These are phyloP conservation scores for Coccomyxa subellipsoidea DNA, from an alignment of 163 green algal species.

Conservation along the genomic window DNA sequence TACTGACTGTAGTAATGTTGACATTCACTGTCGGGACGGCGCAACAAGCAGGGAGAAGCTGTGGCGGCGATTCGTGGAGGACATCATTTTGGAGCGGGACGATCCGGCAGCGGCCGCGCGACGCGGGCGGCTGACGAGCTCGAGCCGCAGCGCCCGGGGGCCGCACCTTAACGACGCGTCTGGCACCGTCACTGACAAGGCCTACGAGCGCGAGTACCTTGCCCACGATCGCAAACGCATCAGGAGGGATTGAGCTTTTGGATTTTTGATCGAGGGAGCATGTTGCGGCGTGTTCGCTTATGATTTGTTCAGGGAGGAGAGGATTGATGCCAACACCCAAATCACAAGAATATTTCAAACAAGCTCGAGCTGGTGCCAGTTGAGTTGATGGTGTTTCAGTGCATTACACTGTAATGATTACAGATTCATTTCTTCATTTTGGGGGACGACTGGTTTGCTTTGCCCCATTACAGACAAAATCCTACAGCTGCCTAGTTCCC, in stretches of 20 bases:
- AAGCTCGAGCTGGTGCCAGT: too few species aligned
- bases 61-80: slow-evolving; percentile 37
- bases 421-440: not conserved
- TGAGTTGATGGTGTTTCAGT: too few species aligned
- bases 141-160: not conserved
- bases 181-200: slow-evolving; percentile 31
- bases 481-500: too few species aligned
- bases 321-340: not conserved
- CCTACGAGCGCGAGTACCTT: slow-evolving; percentile 41
- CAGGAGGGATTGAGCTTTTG: slow-evolving; percentile 25
- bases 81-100: slow-evolving; percentile 34
- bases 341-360: not conserved
- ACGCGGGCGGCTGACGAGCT: not conserved
- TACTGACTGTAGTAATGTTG: not conserved
- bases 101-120: slow-evolving; percentile 15
- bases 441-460: too few species aligned
- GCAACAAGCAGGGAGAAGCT: slow-evolving; percentile 33
- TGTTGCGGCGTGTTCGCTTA: too few species aligned
- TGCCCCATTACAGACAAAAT: too few species aligned
- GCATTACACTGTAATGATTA: not conserved
- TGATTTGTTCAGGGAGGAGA: too few species aligned
- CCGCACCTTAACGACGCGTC: not conserved
- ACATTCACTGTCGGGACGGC: not conserved
- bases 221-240: slow-evolving; percentile 35
- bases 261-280: too few species aligned